A percentile compares a stretch with the other conserved stretches of the same genome.
phyloP scores from a whole-genome alignment of 75 land plant species.

The Chamaecyparis obtusa region DNA sequence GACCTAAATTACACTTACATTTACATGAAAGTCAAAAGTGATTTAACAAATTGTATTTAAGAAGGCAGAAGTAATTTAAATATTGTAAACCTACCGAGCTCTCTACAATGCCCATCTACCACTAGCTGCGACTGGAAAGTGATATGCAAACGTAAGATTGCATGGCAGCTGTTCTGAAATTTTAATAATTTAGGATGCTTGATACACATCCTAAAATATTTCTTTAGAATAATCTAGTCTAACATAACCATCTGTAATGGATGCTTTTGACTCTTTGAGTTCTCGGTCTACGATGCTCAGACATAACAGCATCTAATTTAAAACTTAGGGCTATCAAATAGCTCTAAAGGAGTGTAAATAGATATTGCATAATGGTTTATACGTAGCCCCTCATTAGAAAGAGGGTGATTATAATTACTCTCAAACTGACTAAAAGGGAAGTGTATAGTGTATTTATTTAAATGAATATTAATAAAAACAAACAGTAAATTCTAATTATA shows the following conservation, averaged over 20 bases:
- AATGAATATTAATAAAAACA: no score
- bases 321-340: background rate
- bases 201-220: background rate
- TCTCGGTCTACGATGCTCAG: background rate
- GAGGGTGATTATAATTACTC: background rate
- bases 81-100: background rate
- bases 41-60: background rate
- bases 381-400: background rate
- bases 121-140: background rate
- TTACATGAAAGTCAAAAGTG: background rate
- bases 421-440: background rate
- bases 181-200: background rate
- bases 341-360: background rate
- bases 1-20: background rate
- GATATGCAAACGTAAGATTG: background rate
- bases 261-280: background rate
- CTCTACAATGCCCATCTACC: background rate
- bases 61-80: background rate
- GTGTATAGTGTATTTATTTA: background rate
- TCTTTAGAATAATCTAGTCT: background rate
- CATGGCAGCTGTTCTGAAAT: background rate
- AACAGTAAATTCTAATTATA: no score
- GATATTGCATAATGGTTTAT: background rate
- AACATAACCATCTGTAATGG: background rate
- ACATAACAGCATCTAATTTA: no score